A percentile compares a stretch with the other conserved stretches of the same genome.
Evolutionary conservation across 169 alveolate genomes (phyloP).

Genomic region (Plasmodium coatneyi): DNA sequence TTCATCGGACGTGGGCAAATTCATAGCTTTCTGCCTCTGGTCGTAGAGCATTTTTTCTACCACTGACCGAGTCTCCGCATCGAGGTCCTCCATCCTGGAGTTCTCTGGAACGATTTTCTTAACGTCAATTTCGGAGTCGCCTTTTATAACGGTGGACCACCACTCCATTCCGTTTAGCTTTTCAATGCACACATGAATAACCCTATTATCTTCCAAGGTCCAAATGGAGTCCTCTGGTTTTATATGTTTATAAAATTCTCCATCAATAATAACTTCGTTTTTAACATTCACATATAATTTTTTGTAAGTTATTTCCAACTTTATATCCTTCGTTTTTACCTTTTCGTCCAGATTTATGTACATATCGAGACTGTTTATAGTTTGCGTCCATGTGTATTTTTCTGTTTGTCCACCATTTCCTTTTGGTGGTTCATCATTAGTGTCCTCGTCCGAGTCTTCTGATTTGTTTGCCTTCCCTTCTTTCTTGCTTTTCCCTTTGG

Average conservation of each 20-base stretch:
- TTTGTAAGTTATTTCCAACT: conserved; percentile 79
- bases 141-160: conserved; percentile 97
- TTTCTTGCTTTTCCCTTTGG: background rate
- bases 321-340: conserved; percentile 77
- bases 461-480: conserved; percentile 9
- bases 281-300: conserved; percentile 83
- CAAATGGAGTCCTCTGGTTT: conserved; percentile 95
- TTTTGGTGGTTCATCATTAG: conserved; percentile 60
- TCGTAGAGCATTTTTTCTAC: conserved; percentile 99
- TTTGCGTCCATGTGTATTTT: conserved; percentile 95
- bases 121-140: conserved; percentile 96
- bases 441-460: conserved; percentile 27
- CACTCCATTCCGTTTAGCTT: conserved; percentile 94
- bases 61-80: conserved; percentile 96
- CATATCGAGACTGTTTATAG: conserved; percentile 86
- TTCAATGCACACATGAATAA: conserved; percentile 91
- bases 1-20: conserved; percentile 95
- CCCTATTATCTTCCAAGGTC: conserved; percentile 93
- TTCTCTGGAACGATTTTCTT: conserved; percentile 98
- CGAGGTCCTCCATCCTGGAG: conserved; percentile 95
- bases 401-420: conserved; percentile 86
- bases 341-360: conserved; percentile 74
- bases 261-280: conserved; percentile 85
- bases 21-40: conserved; percentile 92
- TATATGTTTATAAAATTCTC: conserved; percentile 92